Evolutionary conservation across 176 grass and related monocot species (phyloP).

Genomic region (Oryza meyeriana): DNA sequence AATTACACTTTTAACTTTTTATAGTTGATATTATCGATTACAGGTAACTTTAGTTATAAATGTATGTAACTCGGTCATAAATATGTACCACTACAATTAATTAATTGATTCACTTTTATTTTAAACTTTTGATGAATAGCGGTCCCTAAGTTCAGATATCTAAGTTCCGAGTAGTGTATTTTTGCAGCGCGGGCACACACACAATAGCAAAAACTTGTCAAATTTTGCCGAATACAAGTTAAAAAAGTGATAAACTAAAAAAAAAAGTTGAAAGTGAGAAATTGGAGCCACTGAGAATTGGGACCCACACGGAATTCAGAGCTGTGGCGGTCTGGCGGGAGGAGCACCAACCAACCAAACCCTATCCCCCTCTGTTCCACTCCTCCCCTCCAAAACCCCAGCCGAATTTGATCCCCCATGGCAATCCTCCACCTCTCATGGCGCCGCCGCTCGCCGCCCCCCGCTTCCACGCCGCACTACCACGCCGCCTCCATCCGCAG

Average conservation of each 20-base stretch:
- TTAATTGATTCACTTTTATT: too few species aligned
- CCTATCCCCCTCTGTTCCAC: conserved; percentile 49
- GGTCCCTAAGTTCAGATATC: too few species aligned
- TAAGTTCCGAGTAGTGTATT: too few species aligned
- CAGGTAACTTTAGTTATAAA: too few species aligned
- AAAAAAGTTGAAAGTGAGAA: too few species aligned
- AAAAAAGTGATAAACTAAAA: not conserved
- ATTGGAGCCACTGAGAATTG: not conserved
- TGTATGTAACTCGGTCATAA: too few species aligned
- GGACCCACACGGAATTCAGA: conserved; percentile 10
- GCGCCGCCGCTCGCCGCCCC: conserved; percentile 48
- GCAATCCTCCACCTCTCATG: conserved; percentile 42
- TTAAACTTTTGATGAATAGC: too few species aligned
- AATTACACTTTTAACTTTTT: too few species aligned
- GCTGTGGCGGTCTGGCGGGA: conserved; percentile 42
- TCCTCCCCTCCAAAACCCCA: conserved; percentile 38
- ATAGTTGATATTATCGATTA: too few species aligned
- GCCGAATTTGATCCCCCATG: conserved; percentile 33
- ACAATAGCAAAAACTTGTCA: not conserved
- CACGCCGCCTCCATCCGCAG: conserved; percentile 10
- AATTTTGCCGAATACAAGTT: not conserved
- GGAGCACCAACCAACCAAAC: conserved; percentile 60
- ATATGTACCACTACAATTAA: too few species aligned
- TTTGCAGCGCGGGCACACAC: not conserved
- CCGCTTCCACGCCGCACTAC: conserved; percentile 22